These are phyloP conservation scores for Nematocida parisii DNA, from an alignment of 371 early-diverging fungal genomes.

Conservation along the genomic window DNA sequence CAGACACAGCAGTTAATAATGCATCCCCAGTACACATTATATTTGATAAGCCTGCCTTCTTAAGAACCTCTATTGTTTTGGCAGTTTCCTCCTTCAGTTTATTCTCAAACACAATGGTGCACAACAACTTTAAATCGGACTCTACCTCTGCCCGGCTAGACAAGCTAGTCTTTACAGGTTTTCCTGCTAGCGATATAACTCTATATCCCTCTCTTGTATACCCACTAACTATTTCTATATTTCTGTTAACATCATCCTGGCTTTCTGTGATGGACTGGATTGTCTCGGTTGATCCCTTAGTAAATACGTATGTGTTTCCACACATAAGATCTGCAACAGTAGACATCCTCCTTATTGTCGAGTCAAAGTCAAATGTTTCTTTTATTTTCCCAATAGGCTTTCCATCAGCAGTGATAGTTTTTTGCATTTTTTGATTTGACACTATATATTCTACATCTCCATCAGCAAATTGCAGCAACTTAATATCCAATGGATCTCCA, in stretches of 20 bases:
- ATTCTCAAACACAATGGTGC: conserved; percentile 95
- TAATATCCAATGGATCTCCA: conserved; percentile 94
- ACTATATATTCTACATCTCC: conserved; percentile 71
- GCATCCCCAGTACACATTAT: conserved; percentile 99
- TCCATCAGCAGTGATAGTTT: not conserved
- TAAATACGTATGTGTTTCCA: conserved; percentile 48
- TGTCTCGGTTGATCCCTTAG: conserved; percentile 68
- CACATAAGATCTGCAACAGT: conserved; percentile 74
- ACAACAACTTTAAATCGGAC: conserved; percentile 78
- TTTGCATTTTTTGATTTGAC: not conserved
- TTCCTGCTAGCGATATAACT: conserved; percentile 67
- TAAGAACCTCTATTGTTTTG: conserved; percentile 77
- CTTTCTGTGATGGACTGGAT: conserved; percentile 49
- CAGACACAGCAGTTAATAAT: conserved; percentile 89
- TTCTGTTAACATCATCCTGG: conserved; percentile 39
- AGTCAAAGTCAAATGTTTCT: conserved; percentile 83
- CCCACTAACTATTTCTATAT: conserved; percentile 57
- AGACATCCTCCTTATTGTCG: conserved; percentile 83
- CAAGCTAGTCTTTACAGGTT: conserved; percentile 3
- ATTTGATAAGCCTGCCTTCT: conserved; percentile 80
- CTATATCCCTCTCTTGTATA: conserved; percentile 65
- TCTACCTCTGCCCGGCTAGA: conserved; percentile 72
- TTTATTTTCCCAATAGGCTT: conserved; percentile 9
- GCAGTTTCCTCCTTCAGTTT: conserved; percentile 83
- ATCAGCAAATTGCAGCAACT: conserved; percentile 90